These are phyloP conservation scores for Podospora pseudocomata DNA, from an alignment of 495 filamentous ascomycete species.

Conservation along the genomic window DNA sequence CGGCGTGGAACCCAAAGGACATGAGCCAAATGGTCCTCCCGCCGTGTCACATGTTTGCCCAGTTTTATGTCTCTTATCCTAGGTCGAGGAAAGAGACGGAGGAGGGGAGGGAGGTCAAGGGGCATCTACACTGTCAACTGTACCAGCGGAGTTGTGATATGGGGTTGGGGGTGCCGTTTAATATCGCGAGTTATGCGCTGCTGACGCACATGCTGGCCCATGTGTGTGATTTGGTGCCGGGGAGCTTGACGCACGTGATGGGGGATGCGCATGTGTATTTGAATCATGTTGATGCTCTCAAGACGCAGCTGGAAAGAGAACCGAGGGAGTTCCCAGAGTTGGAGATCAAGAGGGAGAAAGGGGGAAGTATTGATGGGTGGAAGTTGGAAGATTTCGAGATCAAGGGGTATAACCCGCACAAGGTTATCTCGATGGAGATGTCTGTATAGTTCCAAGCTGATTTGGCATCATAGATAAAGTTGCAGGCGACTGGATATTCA, in stretches of 20 bases:
- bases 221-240: slow-evolving; percentile 76
- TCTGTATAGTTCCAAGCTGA: slow-evolving; percentile 51
- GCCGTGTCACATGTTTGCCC: slow-evolving; percentile 98
- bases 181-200: slow-evolving; percentile 90
- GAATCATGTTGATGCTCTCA: slow-evolving; percentile 86
- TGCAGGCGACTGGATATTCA: background rate
- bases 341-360: slow-evolving; percentile 60
- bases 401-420: slow-evolving; percentile 84
- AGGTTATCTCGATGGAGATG: slow-evolving; percentile 96
- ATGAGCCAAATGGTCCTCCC: slow-evolving; percentile 87
- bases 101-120: slow-evolving; percentile 47
- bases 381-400: slow-evolving; percentile 83
- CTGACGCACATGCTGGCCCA: slow-evolving; percentile 92
- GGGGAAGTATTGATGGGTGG: slow-evolving; percentile 78
- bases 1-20: slow-evolving; percentile 90
- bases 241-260: slow-evolving; percentile 86
- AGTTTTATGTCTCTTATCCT: slow-evolving; percentile 91
- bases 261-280: slow-evolving; percentile 94
- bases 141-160: slow-evolving; percentile 97
- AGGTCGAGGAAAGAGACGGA: slow-evolving; percentile 25
- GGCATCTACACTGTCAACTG: slow-evolving; percentile 74
- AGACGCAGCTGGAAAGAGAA: slow-evolving; percentile 71
- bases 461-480: background rate
- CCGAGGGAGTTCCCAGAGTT: slow-evolving; percentile 80
- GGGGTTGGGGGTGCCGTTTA: slow-evolving; percentile 96